Base-by-base conservation (phyloP, 2,329 filamentous ascomycete genomes). In the Aspergillus sp. region DNA sequence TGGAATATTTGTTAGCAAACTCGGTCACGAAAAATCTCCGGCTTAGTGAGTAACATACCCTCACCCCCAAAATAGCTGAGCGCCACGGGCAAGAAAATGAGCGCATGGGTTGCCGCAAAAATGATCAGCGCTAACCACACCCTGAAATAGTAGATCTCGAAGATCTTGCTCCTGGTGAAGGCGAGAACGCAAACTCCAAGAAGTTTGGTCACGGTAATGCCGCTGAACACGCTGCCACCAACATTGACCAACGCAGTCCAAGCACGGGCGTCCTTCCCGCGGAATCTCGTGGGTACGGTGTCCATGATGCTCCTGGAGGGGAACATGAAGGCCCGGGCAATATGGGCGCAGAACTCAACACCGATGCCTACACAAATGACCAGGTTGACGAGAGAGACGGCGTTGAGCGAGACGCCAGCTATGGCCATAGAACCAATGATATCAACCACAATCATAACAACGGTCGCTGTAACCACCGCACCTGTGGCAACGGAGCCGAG, bases 71-170 rank as follows among this genome's bases (percentile, higher is more conserved):
- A 82, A 50, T 97, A 80, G 69, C 90, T 96, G 64, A 99, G 80
- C 2, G 90, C 89, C 1, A 98, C 95, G 0, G 95, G 95, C 66
- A 99, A 79, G 73, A 98, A 96, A 7, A 99, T 84, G 48, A 99
- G 80, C 0, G 95, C 91, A 73, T 99, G 95, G 9, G 88, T 83
- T 7, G 91, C 91, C 3, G 93, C 96, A 73, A 96, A 93, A 9
- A 96, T 73, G 11, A 99, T 93, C 55, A 99, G 84, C 6, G 93
- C 89, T 17, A 97, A 80, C 95, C 95, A 99, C 44, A 99, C 90
- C 44, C 95, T 85, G 82, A 99, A 99, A 77, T 99, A 99, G 78
- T 99, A 99, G 57, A 99, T 91, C 79, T 99, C 96, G 68, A 99
- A 99, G 70, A 99, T 99, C 84, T 98, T 99, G 74, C 91, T 96